Evolutionary conservation across 768 basidiomycete genomes (phyloP).

Genomic region (Russula sp.): DNA sequence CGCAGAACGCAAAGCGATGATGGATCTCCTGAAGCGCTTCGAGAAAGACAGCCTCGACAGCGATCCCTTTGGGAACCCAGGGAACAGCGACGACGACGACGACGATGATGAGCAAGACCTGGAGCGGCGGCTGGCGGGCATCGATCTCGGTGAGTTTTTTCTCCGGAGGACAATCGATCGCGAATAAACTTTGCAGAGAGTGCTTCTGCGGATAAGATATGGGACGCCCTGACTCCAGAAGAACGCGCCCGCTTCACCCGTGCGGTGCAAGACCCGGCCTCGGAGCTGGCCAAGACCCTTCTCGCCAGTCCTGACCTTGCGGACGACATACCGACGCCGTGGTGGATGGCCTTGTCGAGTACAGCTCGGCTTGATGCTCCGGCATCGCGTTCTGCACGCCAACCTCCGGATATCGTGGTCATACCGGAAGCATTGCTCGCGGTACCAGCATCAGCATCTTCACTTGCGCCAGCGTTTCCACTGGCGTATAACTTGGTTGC

Average conservation of each 20-base stretch:
- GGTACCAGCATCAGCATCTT: conserved; percentile 27
- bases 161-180: neutral
- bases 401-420: conserved; percentile 36
- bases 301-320: conserved; percentile 51
- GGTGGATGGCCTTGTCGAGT: conserved; percentile 46
- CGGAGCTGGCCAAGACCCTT: conserved; percentile 52
- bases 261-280: conserved; percentile 53
- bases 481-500: conserved; percentile 65
- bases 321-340: conserved; percentile 47
- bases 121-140: conserved; percentile 40
- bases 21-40: conserved; percentile 63
- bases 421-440: conserved; percentile 40
- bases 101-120: conserved; percentile 40
- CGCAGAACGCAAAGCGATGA: conserved; percentile 56
- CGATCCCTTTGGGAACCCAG: conserved; percentile 31
- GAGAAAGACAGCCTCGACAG: conserved; percentile 51
- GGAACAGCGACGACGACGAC: conserved; percentile 34
- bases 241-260: conserved; percentile 56
- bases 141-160: conserved; percentile 53
- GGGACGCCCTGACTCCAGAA: conserved; percentile 50
- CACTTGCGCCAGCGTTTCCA: conserved; percentile 24
- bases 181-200: conserved; percentile 36
- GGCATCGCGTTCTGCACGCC: conserved; percentile 26
- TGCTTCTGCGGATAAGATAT: conserved; percentile 48
- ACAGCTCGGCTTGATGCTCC: neutral